phyloP scores from a whole-genome alignment of 768 basidiomycete genomes.

The Amylocystis lapponica region DNA sequence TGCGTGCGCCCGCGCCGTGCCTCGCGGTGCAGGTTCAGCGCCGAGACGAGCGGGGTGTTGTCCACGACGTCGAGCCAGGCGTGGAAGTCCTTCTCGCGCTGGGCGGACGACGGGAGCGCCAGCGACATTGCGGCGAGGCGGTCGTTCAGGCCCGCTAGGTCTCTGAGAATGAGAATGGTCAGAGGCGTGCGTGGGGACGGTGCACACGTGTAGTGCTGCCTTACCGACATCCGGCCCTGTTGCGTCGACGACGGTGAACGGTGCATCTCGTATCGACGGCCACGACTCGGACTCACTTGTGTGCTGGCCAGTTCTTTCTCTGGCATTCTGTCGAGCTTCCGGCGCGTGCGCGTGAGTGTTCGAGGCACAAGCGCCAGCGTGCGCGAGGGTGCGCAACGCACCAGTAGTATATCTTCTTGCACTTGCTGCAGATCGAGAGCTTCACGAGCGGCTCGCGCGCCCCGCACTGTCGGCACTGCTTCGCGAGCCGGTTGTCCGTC shows the following conservation, averaged over 20 bases:
- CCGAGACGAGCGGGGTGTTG: not conserved
- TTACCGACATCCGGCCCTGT: too few species aligned
- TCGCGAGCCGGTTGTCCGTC: not conserved
- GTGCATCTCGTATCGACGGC: too few species aligned
- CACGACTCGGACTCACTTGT: not conserved
- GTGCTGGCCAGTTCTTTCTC: not conserved
- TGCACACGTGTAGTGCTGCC: too few species aligned
- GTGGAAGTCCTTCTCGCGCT: not conserved
- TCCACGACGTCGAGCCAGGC: not conserved
- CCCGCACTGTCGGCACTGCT: not conserved
- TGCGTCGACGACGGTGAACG: too few species aligned
- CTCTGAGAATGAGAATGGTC: not conserved
- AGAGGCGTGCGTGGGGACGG: not conserved
- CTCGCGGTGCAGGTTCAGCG: not conserved
- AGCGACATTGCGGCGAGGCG: not conserved
- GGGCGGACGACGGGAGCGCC: not conserved
- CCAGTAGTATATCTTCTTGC: not conserved
- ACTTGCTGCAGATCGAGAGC: not conserved
- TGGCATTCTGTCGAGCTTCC: not conserved
- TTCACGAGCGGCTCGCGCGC: constrained; percentile 1
- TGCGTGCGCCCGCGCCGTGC: constrained; percentile 21
- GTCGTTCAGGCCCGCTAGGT: not conserved
- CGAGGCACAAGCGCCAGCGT: not conserved
- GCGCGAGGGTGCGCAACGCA: not conserved
- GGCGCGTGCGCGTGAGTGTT: not conserved